A percentile compares a stretch with the other conserved stretches of the same genome.
phyloP scores from a whole-genome alignment of 768 basidiomycete genomes.

The Tephrocybe sp. region DNA sequence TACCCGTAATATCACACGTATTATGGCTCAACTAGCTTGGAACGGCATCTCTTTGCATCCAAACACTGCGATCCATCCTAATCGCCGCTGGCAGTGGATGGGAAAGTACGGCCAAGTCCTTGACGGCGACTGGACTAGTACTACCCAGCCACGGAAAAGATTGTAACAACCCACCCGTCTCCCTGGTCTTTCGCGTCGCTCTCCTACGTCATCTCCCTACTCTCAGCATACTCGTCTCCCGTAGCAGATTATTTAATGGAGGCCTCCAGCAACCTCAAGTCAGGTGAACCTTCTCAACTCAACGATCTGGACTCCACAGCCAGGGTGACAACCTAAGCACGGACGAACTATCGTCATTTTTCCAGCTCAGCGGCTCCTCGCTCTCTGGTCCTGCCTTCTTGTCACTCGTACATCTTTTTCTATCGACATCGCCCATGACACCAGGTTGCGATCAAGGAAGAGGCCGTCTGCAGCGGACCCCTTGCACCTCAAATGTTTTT shows the following conservation, averaged over 20 bases:
- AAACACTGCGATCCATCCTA: conserved; percentile 66
- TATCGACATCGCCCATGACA: no score
- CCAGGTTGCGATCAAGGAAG: no score
- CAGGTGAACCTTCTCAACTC: no score
- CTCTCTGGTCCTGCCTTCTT: not conserved
- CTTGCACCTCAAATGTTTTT: no score
- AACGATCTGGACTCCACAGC: no score
- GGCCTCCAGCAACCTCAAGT: no score
- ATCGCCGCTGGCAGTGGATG: conserved; percentile 84
- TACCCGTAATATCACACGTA: conserved; percentile 82
- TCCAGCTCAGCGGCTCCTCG: not conserved
- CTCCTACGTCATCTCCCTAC: not conserved
- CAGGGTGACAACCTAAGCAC: no score
- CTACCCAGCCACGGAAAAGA: conserved; percentile 1
- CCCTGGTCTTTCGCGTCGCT: not conserved
- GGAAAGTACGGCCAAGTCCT: conserved; percentile 68
- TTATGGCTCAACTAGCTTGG: conserved; percentile 75
- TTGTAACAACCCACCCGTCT: not conserved
- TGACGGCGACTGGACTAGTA: conserved; percentile 32
- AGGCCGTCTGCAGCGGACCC: no score
- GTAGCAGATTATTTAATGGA: no score
- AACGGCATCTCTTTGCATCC: conserved; percentile 66
- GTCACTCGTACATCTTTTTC: no score
- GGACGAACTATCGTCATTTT: no score
- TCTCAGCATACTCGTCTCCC: no score